These are phyloP conservation scores for Furculomyces boomerangus DNA, from an alignment of 371 early-diverging fungal genomes.

Conservation along the genomic window DNA sequence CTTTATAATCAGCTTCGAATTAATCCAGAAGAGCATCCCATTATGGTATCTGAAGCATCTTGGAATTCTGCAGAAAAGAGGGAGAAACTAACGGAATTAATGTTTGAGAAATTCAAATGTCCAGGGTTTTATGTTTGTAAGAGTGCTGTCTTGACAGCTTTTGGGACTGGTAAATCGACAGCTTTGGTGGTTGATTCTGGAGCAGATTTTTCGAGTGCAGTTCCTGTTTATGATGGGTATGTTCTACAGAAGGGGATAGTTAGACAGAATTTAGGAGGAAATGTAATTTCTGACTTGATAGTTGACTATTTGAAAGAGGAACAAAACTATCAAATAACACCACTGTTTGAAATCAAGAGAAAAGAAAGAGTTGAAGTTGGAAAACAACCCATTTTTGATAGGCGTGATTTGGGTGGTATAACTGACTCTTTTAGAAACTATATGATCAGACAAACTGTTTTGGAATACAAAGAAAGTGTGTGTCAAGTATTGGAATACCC, in stretches of 20 bases:
- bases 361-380: slow-evolving; percentile 57
- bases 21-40: slow-evolving; percentile 62
- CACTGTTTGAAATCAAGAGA: slow-evolving; percentile 58
- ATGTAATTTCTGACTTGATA: slow-evolving; percentile 60
- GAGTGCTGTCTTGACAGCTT: slow-evolving; percentile 83
- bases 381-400: slow-evolving; percentile 33
- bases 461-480: slow-evolving; percentile 86
- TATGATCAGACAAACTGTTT: slow-evolving; percentile 38
- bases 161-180: slow-evolving; percentile 73
- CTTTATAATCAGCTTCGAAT: slow-evolving; percentile 46
- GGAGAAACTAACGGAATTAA: slow-evolving; percentile 74
- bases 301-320: slow-evolving; percentile 37
- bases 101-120: slow-evolving; percentile 77
- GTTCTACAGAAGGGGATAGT: slow-evolving; percentile 75
- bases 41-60: slow-evolving; percentile 76
- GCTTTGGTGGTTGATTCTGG: slow-evolving; percentile 88
- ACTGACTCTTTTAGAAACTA: slow-evolving; percentile 44
- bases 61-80: slow-evolving; percentile 46
- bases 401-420: slow-evolving; percentile 36
- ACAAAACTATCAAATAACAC: slow-evolving; percentile 45
- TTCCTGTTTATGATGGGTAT: slow-evolving; percentile 91
- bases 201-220: slow-evolving; percentile 63
- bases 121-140: slow-evolving; percentile 88
- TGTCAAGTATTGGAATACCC: slow-evolving; percentile 42
- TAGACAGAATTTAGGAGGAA: slow-evolving; percentile 63